Evolutionary conservation across 2,329 filamentous ascomycete species (phyloP), one percentile per base, ranked within the genome.

Genomic region (Amauroascus niger): DNA sequence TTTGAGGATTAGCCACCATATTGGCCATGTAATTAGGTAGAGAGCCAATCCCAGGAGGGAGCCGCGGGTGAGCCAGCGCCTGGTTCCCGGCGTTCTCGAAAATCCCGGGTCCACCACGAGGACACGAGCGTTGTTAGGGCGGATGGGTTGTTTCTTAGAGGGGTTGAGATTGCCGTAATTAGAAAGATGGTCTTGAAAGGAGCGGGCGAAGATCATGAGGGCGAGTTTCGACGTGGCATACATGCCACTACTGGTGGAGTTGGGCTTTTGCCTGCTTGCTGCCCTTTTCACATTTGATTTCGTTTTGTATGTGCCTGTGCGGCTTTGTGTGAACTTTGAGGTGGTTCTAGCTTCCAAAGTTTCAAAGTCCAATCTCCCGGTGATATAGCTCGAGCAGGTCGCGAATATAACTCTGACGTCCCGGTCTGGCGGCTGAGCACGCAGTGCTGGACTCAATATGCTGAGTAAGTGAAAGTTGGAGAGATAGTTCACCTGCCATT

Each of bases 401-500:
- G 87, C 78, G 60, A 97, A 81, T 54, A 98, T 78, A 57, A 98
- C 79, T 57, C 93, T 80, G 14, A 98, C 88, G 68, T 98, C 93
- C 62, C 93, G 82, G 68, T 98, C 93, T 53, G 94, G 83, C 1
- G 93, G 93, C 69, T 98, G 93, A 1, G 87, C 88, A 60, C 88
- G 82, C 56, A 98, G 77, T 0, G 93, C 91, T 0, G 93, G 93
- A 61, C 86, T 93, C 33, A 98, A 76, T 28, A 98, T 94, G 59
- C 87, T 87, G 43, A 98, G 77, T 2, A 98, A 77, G 65, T 98
- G 94, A 72, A 96, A 97, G 69, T 96, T 97, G 58, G 89, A 86
- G 37, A 98, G 78, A 68, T 89, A 98, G 67, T 98, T 98, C 62
- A 97, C 77, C 72, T 89, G 88, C 90, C 90, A 97, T 57, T 86